These are phyloP conservation scores for Tolypocladium ovalisporum DNA, from an alignment of 2,329 filamentous ascomycete genomes.

Conservation along the genomic window DNA sequence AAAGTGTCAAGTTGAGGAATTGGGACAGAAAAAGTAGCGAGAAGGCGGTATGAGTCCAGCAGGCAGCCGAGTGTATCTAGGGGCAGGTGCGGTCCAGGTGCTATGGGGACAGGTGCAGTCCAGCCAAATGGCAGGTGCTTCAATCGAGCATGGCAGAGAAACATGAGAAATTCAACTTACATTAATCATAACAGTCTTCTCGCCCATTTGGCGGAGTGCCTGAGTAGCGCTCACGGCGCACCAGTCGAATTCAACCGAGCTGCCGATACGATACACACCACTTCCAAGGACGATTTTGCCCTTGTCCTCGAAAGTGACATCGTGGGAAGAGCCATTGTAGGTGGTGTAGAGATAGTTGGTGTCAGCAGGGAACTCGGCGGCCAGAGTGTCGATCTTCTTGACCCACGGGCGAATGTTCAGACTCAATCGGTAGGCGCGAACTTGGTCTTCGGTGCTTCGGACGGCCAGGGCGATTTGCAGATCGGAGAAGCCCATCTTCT, in stretches of 20 bases:
- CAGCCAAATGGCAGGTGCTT: no score
- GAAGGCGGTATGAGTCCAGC: no score
- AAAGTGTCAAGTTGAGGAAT: no score
- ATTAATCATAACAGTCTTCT: constrained; percentile 98
- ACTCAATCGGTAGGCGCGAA: constrained; percentile 71
- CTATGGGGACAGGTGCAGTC: no score
- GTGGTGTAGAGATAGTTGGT: constrained; percentile 97
- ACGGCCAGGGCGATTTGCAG: constrained; percentile 85
- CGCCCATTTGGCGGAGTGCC: constrained; percentile 72
- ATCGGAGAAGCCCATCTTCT: constrained; percentile 97
- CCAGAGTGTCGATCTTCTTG: constrained; percentile 96
- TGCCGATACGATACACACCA: constrained; percentile 95
- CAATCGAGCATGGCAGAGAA: no score
- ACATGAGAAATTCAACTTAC: no score
- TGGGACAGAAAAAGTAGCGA: no score
- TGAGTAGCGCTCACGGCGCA: constrained; percentile 86
- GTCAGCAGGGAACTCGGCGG: constrained; percentile 88
- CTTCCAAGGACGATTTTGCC: constrained; percentile 82
- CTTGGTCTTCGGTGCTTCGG: constrained; percentile 77
- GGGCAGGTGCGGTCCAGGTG: no score
- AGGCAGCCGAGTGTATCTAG: no score
- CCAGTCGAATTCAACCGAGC: constrained; percentile 98
- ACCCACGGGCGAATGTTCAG: constrained; percentile 93
- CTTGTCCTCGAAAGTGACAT: constrained; percentile 88
- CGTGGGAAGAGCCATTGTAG: constrained; percentile 90